Evolutionary conservation across 1,284 basidiomycete species (phyloP).

Genomic region (Spongispora temasekensis): DNA sequence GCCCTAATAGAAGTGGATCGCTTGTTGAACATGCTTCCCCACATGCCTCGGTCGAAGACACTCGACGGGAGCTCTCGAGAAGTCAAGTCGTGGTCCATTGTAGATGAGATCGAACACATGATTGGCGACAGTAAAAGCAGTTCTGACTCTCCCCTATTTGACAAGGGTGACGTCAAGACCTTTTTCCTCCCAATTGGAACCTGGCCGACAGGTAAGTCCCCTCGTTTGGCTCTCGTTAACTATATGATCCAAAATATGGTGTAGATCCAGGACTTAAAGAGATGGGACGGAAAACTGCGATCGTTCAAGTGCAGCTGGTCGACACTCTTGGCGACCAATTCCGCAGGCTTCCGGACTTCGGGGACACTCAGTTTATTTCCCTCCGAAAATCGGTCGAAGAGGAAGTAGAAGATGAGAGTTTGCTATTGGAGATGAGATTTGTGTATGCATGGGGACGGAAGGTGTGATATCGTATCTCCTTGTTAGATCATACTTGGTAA

Average conservation of each 20-base stretch:
- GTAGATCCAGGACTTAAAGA: slow-evolving; percentile 6
- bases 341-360: slow-evolving; percentile 2
- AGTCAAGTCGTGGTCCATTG: slow-evolving; percentile 8
- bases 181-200: slow-evolving; percentile 10
- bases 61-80: neutral
- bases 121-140: neutral
- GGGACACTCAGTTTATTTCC: slow-evolving; percentile 3
- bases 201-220: slow-evolving; percentile 5
- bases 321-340: slow-evolving; percentile 11
- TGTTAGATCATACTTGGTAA: too few relatives aligned
- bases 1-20: slow-evolving; percentile 9
- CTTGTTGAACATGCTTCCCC: slow-evolving; percentile 4
- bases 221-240: neutral
- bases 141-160: neutral
- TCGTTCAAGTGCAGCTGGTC: slow-evolving; percentile 5
- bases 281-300: slow-evolving; percentile 7
- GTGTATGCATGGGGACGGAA: slow-evolving; percentile 9
- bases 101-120: slow-evolving; percentile 1
- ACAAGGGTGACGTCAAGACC: neutral
- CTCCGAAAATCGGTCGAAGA: slow-evolving; percentile 1
- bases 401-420: neutral
- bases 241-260: neutral
- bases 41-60: slow-evolving; percentile 7
- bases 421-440: slow-evolving; percentile 9
- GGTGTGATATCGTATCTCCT: neutral